A percentile compares a stretch with the other conserved stretches of the same genome.
These are phyloP conservation scores for Trametes sp. DNA, from an alignment of 1,284 basidiomycete genomes.

Conservation along the genomic window DNA sequence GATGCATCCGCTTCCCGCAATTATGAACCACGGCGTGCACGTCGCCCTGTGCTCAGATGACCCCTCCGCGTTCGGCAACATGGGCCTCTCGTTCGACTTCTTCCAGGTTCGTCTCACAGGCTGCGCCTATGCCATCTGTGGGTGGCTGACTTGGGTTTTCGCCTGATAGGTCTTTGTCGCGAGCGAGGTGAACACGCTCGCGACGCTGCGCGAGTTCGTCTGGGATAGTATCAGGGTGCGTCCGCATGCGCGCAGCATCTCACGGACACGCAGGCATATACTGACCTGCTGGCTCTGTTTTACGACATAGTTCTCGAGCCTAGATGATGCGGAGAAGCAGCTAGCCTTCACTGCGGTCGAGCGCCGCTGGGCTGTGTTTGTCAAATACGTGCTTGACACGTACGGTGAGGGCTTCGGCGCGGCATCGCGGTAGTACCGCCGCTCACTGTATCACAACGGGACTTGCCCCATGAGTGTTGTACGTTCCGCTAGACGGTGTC, in stretches of 20 bases:
- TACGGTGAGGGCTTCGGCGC: constrained; percentile 45
- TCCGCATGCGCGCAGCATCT: neutral
- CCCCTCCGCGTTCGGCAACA: constrained; percentile 78
- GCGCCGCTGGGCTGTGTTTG: constrained; percentile 58
- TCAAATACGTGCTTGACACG: constrained; percentile 41
- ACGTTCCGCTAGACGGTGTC: too few relatives aligned
- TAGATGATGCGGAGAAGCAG: constrained; percentile 56
- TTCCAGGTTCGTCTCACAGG: constrained; percentile 60
- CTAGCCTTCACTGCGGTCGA: constrained; percentile 57
- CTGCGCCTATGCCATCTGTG: neutral
- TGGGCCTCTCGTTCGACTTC: constrained; percentile 77
- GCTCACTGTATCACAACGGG: too few relatives aligned
- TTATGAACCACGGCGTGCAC: constrained; percentile 74
- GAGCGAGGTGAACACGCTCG: constrained; percentile 69
- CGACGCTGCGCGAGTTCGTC: constrained; percentile 65
- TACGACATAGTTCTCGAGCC: constrained; percentile 57
- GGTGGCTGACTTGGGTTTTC: neutral
- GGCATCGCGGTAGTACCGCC: neutral
- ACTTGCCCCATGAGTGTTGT: too few relatives aligned
- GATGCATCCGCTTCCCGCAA: constrained; percentile 72
- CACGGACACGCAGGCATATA: constrained; percentile 3
- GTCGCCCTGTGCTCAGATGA: constrained; percentile 79
- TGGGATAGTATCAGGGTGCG: constrained; percentile 69
- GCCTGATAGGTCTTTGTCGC: constrained; percentile 61
- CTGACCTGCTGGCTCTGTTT: neutral